These are phyloP conservation scores for Teratosphaeria epicoccoides DNA, from an alignment of 2,329 filamentous ascomycete species.

Conservation along the genomic window DNA sequence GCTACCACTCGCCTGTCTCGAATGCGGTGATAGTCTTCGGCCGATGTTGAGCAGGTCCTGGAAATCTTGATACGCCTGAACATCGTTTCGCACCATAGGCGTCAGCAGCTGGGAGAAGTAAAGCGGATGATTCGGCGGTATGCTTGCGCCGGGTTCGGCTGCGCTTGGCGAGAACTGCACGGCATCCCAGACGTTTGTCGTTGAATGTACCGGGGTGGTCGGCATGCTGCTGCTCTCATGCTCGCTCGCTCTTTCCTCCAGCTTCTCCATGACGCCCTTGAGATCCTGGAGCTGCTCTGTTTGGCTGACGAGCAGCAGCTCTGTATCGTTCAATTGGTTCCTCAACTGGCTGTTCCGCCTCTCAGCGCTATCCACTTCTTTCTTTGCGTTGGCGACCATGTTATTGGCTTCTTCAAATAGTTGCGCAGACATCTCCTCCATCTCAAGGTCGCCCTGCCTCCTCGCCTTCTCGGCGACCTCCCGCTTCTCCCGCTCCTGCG, in stretches of 20 bases:
- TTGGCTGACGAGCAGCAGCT: conserved; percentile 74
- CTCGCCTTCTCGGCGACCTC: conserved; percentile 51
- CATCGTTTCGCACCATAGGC: conserved; percentile 71
- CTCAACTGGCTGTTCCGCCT: conserved; percentile 75
- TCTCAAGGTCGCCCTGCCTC: conserved; percentile 79
- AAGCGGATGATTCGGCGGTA: conserved; percentile 52
- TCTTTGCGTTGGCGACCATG: conserved; percentile 87
- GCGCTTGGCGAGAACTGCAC: conserved; percentile 42
- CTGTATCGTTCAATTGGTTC: conserved; percentile 75
- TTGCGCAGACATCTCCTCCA: conserved; percentile 80
- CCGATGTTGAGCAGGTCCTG: conserved; percentile 61
- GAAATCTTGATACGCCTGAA: conserved; percentile 77
- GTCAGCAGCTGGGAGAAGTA: conserved; percentile 76
- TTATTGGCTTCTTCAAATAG: conserved; percentile 98
- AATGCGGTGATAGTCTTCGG: conserved; percentile 45
- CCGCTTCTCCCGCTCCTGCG: conserved; percentile 31
- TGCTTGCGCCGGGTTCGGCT: conserved; percentile 36
- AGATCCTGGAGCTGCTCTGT: conserved; percentile 88
- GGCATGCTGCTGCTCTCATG: conserved; percentile 55
- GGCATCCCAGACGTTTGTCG: conserved; percentile 52
- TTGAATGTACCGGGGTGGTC: conserved; percentile 61
- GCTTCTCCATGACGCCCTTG: conserved; percentile 83
- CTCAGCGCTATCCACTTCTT: conserved; percentile 70
- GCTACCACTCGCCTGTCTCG: conserved; percentile 51
- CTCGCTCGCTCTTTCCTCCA: conserved; percentile 61